phyloP scores from a whole-genome alignment of 2,329 filamentous ascomycete genomes.

The Davidsoniella neocaledoniae region DNA sequence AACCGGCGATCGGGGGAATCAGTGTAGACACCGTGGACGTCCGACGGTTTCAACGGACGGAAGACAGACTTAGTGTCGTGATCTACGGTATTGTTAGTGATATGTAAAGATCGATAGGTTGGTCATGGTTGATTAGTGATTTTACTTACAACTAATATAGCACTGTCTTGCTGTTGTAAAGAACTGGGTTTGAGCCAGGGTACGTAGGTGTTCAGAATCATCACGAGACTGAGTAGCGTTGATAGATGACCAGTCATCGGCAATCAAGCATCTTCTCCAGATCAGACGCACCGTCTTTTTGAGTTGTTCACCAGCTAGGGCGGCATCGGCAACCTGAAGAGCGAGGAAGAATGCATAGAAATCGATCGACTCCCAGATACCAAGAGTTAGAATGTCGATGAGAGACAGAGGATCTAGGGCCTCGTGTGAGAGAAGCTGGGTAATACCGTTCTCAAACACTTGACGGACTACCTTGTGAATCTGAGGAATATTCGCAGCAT shows the following conservation, averaged over 20 bases:
- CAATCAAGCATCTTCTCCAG: conserved; percentile 74
- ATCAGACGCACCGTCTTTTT: conserved; percentile 46
- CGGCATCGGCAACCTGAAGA: conserved; percentile 41
- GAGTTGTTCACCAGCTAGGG: conserved; percentile 36
- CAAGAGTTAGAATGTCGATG: conserved; percentile 67
- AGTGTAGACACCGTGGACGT: conserved; percentile 42
- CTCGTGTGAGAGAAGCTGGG: conserved; percentile 52
- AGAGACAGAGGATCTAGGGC: conserved; percentile 48
- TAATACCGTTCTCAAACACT: conserved; percentile 54
- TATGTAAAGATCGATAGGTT: not conserved
- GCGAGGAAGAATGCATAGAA: conserved; percentile 57
- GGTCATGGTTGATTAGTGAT: not conserved
- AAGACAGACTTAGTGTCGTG: conserved; percentile 25
- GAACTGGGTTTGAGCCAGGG: conserved; percentile 48
- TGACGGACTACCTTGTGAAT: conserved; percentile 49
- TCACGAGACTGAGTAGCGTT: conserved; percentile 62
- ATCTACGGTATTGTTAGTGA: conserved; percentile 22
- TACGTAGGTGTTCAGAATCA: conserved; percentile 48
- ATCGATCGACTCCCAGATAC: conserved; percentile 21
- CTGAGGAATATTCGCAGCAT: conserved; percentile 36
- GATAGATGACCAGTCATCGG: conserved; percentile 68
- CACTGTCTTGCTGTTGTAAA: conserved; percentile 51
- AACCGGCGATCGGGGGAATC: conserved; percentile 45
- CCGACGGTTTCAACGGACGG: conserved; percentile 32
- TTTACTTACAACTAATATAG: conserved; percentile 44